These are phyloP conservation scores for Dipteronia sinensis DNA, from an alignment of 345 rosid species.

Conservation along the genomic window DNA sequence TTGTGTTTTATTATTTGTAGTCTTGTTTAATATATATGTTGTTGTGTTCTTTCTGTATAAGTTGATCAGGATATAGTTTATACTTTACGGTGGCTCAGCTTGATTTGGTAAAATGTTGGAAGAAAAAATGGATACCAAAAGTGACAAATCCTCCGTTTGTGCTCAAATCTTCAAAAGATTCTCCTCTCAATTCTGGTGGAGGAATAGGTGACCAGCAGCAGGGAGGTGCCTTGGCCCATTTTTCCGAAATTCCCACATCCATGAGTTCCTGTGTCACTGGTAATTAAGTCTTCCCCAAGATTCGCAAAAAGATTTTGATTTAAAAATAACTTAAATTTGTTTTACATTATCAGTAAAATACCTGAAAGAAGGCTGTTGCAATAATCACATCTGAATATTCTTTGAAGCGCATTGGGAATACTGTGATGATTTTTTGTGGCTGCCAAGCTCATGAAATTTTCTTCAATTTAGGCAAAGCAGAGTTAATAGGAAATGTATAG, in stretches of 20 bases:
- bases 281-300: slow-evolving; percentile 9
- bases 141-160: slow-evolving; percentile 86
- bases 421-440: slow-evolving; percentile 63
- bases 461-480: not conserved
- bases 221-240: slow-evolving; percentile 76
- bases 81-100: not conserved
- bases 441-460: slow-evolving; percentile 27
- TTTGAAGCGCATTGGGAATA: slow-evolving; percentile 87
- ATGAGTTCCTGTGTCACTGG: slow-evolving; percentile 61
- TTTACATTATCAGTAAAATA: slow-evolving; percentile 17
- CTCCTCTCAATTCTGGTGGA: slow-evolving; percentile 84
- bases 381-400: slow-evolving; percentile 77
- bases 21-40: not conserved
- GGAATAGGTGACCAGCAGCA: slow-evolving; percentile 92
- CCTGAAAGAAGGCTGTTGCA: slow-evolving; percentile 90
- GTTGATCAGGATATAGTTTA: slow-evolving; percentile 4
- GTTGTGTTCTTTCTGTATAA: not conserved
- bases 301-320: slow-evolving; percentile 2
- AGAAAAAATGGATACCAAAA: slow-evolving; percentile 51
- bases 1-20: not conserved
- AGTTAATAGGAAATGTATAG: not conserved
- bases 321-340: not conserved
- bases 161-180: slow-evolving; percentile 70
- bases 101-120: slow-evolving; percentile 10
- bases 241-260: slow-evolving; percentile 67